Evolutionary conservation across 768 basidiomycete genomes (phyloP).

Genomic region (Leccinellum luteum): DNA sequence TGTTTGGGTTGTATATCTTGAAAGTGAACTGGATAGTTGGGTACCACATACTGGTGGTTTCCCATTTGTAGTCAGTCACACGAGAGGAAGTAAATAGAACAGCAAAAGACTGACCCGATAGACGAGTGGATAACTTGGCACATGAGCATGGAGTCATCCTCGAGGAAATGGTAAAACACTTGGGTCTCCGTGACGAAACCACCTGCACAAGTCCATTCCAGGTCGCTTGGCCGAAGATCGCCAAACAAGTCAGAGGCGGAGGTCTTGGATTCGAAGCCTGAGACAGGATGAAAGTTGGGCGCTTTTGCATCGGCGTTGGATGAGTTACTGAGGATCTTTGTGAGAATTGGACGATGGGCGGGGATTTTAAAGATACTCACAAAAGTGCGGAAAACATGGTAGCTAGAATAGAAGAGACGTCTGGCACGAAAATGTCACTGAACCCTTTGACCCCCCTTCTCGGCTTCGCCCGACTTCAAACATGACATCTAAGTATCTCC

Average conservation of each 20-base stretch:
- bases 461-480: constrained; percentile 9
- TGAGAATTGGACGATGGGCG: constrained; percentile 12
- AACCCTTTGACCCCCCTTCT: constrained; percentile 11
- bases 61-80: constrained; percentile 8
- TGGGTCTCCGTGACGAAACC: constrained; percentile 94
- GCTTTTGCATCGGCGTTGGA: constrained; percentile 61
- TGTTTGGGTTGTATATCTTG: constrained; percentile 81
- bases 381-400: constrained; percentile 81
- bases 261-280: constrained; percentile 43
- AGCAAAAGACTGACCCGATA: constrained; percentile 64
- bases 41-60: constrained; percentile 71
- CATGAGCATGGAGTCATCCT: constrained; percentile 77
- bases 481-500: background rate
- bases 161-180: constrained; percentile 75
- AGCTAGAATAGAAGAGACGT: constrained; percentile 12
- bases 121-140: constrained; percentile 87
- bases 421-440: background rate
- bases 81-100: constrained; percentile 7
- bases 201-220: constrained; percentile 76
- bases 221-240: constrained; percentile 71
- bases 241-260: constrained; percentile 64
- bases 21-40: constrained; percentile 93
- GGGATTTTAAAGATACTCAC: constrained; percentile 46
- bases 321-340: constrained; percentile 41
- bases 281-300: constrained; percentile 82